Base-by-base conservation (phyloP, 768 basidiomycete species). In the Naematelia encephala region DNA sequence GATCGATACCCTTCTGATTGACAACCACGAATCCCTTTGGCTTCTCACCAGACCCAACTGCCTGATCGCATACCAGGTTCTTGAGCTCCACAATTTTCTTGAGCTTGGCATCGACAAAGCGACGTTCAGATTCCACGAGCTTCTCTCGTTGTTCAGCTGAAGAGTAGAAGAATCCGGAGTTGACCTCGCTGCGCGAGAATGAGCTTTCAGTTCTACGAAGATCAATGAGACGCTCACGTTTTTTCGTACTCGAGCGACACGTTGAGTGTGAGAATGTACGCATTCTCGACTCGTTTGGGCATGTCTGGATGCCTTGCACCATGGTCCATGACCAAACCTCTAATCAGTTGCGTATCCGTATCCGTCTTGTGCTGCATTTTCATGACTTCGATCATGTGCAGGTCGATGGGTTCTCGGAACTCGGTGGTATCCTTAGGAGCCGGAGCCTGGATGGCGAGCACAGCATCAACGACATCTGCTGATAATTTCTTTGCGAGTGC, bases 311-410 rank as follows among this genome's bases (percentile, higher is more conserved):
- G 96, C 65, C 96, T 82, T 56, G 90, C 90, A 66, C 96, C 94
- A 75, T 98, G 94, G 80, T 99, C 96, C 68, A 99, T 82, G 46
- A 99, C 96, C 58, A 99, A 83, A 30, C 96, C 96, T 68, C 90
- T 88, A 70, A 99, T 82, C 39, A 99, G 85, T 75, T 96, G 89
- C 27, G 96, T 99, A 78, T 99, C 96, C 22, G 91, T 91, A 62
- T 96, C 91, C 44, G 88, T 93, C 70, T 93, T 88, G 80, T 99
- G 96, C 78, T 96, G 94, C 96, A 99, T 99, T 81, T 98, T 98
- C 96, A 98, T 98, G 62, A 98, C 87, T 80, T 99, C 96, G 52
- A 99, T 81, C 96, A 99, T 99, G 80, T 98, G 94, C 57, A 99
- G 82, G 81, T 99, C 96, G 73, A 98, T 93, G 51, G 93, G 91